Conservation (phyloP, 345 rosid species). For the Noccaea caerulescens region DNA sequence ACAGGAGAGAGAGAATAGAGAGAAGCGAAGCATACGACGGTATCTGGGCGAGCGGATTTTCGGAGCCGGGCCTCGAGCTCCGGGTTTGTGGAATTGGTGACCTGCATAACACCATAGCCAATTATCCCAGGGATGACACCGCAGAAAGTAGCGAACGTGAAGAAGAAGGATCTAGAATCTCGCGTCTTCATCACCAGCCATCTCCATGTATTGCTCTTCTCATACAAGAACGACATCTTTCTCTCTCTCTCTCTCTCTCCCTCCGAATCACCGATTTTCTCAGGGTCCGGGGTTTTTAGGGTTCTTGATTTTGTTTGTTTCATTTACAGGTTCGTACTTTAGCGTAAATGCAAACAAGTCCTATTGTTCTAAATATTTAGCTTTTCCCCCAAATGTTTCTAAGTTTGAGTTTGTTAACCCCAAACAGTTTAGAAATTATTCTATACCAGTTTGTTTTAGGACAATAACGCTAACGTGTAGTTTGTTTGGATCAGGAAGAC, state of each 20-base stretch:
- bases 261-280: slow-evolving; percentile 27
- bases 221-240: slow-evolving; percentile 65
- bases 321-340: slow-evolving; percentile 1
- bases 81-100: slow-evolving; percentile 70
- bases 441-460: neutral
- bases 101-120: slow-evolving; percentile 91
- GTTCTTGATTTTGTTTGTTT: slow-evolving; percentile 31
- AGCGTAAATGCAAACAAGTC: slow-evolving; percentile 6
- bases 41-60: slow-evolving; percentile 73
- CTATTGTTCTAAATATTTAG: neutral
- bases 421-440: neutral
- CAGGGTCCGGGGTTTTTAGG: slow-evolving; percentile 40
- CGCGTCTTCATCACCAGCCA: slow-evolving; percentile 79
- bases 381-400: neutral
- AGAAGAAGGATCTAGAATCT: slow-evolving; percentile 87
- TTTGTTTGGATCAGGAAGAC: neutral
- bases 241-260: neutral
- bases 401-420: neutral
- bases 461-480: neutral
- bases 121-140: slow-evolving; percentile 88
- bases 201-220: slow-evolving; percentile 76
- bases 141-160: slow-evolving; percentile 84
- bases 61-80: slow-evolving; percentile 90
- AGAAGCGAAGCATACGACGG: slow-evolving; percentile 51
- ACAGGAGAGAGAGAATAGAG: neutral